Conservation (phyloP, 306 rosid genomes). For the Casuarina glauca region DNA sequence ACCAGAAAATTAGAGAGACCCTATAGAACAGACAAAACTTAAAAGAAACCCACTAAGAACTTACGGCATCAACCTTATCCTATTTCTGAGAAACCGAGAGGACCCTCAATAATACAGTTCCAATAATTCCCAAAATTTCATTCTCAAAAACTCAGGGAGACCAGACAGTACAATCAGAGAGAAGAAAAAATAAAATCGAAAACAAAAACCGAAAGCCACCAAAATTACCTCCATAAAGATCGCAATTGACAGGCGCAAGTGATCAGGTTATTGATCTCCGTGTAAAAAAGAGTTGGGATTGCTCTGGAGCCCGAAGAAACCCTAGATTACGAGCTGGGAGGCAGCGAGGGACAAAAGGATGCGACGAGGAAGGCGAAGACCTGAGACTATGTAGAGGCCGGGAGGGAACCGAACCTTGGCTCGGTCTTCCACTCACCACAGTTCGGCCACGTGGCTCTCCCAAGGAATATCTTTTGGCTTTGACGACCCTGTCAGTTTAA, state of each 20-base stretch:
- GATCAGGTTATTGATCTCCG: background rate
- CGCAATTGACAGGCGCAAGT: background rate
- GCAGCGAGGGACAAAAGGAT: conserved; percentile 9
- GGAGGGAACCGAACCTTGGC: conserved; percentile 15
- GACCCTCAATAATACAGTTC: background rate
- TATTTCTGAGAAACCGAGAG: background rate
- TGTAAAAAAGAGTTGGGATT: background rate
- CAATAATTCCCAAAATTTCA: background rate
- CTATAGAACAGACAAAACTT: background rate
- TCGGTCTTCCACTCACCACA: conserved; percentile 32
- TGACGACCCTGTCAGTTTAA: background rate
- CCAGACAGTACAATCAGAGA: background rate
- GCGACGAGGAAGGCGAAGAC: background rate
- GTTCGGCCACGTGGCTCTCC: conserved; percentile 49
- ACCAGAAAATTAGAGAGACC: background rate
- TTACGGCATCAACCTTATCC: background rate
- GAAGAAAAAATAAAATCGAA: background rate
- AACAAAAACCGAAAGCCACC: background rate
- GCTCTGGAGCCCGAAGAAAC: conserved; percentile 23
- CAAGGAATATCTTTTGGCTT: conserved; percentile 29
- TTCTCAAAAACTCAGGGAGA: background rate
- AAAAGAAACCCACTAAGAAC: background rate
- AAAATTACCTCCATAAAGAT: conserved; percentile 34
- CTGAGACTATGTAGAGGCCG: background rate
- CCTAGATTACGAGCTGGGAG: conserved; percentile 17